Conservation (phyloP, 2,329 filamentous ascomycete genomes). For the Aspergillus uvarum region DNA sequence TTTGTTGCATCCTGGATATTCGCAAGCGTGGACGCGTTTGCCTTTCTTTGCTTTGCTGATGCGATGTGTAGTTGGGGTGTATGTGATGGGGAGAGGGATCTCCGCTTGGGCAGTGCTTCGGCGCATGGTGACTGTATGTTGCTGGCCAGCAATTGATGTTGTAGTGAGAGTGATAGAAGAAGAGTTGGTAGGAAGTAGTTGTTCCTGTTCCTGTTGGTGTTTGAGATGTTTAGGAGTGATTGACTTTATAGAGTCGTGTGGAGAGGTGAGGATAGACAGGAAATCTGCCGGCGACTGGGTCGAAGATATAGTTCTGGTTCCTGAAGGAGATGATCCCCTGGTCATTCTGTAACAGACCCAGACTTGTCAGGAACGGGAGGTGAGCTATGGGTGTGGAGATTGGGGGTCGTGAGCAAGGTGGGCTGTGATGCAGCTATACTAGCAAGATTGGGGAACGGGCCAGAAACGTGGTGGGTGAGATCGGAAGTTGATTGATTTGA, state of each 20-base stretch:
- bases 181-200: slow-evolving; percentile 5
- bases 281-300: slow-evolving; percentile 23
- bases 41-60: slow-evolving; percentile 55
- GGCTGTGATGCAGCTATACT: slow-evolving; percentile 22
- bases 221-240: slow-evolving; percentile 8
- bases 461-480: slow-evolving; percentile 13
- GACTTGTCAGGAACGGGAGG: slow-evolving; percentile 19
- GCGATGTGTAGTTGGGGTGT: slow-evolving; percentile 51
- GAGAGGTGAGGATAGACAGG: slow-evolving; percentile 24
- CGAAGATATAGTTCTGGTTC: slow-evolving; percentile 23
- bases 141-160: slow-evolving; percentile 14
- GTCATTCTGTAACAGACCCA: slow-evolving; percentile 22
- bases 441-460: slow-evolving; percentile 14
- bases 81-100: slow-evolving; percentile 40
- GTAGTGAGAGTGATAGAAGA: slow-evolving; percentile 15
- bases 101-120: slow-evolving; percentile 30
- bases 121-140: slow-evolving; percentile 28
- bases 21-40: slow-evolving; percentile 51
- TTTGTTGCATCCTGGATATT: slow-evolving; percentile 50
- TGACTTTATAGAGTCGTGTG: slow-evolving; percentile 15
- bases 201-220: slow-evolving; percentile 11
- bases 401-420: slow-evolving; percentile 14
- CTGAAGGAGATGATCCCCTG: slow-evolving; percentile 22
- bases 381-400: slow-evolving; percentile 20
- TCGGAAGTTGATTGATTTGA: slow-evolving; percentile 10